Evolutionary conservation across 306 rosid genomes (phyloP).

Genomic region (Quercus variabilis): DNA sequence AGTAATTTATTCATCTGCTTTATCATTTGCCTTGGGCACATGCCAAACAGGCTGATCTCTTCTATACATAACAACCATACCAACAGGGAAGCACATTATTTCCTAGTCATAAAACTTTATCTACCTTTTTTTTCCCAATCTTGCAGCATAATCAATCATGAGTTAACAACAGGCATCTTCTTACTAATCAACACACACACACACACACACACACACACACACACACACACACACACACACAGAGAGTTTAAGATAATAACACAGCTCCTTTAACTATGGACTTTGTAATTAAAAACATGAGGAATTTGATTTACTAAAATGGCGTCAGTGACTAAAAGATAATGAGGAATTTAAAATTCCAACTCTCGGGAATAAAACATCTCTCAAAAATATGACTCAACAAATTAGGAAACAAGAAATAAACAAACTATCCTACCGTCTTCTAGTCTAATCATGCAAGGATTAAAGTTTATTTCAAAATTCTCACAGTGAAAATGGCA

Average conservation of each 20-base stretch:
- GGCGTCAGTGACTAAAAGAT: not conserved
- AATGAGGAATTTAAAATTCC: not conserved
- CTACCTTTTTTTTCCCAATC: not conserved
- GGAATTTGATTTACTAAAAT: not conserved
- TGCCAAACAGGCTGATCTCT: not conserved
- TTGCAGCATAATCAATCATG: not conserved
- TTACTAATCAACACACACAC: not conserved
- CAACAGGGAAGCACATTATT: not conserved
- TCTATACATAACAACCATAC: not conserved
- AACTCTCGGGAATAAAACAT: not conserved
- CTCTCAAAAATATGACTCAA: not conserved
- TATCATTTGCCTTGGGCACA: not conserved
- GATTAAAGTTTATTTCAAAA: not conserved
- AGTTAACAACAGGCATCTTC: slow-evolving; percentile 6
- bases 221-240: no score
- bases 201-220: no score
- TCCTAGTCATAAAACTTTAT: not conserved
- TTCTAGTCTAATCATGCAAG: not conserved
- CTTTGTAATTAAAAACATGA: not conserved
- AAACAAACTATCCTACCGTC: not conserved
- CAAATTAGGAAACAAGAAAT: not conserved
- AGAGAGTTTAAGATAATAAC: not conserved
- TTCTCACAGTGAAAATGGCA: not conserved
- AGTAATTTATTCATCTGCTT: not conserved
- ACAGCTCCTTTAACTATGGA: not conserved